Evolutionary conservation across 352 stramenopile genomes (phyloP), one percentile per base, ranked within the genome.

Genomic region (Globisporangium ultimum): DNA sequence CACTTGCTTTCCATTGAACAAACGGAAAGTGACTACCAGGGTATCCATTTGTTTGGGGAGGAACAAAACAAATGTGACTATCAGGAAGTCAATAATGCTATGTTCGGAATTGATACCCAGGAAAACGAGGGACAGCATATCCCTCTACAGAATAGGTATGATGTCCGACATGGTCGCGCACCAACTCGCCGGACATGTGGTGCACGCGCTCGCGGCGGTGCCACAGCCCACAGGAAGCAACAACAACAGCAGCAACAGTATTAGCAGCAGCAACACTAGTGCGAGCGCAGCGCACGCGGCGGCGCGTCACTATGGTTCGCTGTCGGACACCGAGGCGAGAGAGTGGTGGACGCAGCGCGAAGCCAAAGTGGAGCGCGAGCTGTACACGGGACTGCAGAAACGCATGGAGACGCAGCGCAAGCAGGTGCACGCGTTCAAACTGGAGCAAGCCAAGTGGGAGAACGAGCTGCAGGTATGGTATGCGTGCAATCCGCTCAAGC

Each of bases 391-490:
- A 20, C 61, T 93, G 48, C 80, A 88, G 52, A 83, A 80, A 41
- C 80, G 80, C 18, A 80, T 93, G 68, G 82, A 91, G 46, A 74
- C 75, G 34, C 84, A 92, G 60, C 74, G 78, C 17, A 71, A 72
- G 48, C 80, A 93, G 66, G 72, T 91, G 17, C 70, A 86, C 46
- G 78, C 84, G 55, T 91, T 91, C 67, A 90, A 91, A 67, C 76
- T 74, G 49, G 78, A 93, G 64, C 81, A 91, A 53, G 83, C 69
- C 76, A 93, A 93, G 53, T 91, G 78, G 81, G 80, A 93, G 56
- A 80, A 89, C 38, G 76, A 89, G 66, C 59, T 93, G 61, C 78
- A 88, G 71, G 74, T 83, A 1, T 17, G 45, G 60, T 28, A 28
- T 5, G 24, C 24, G 24, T 28, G 24, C 24, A 28, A 28, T 28